These are phyloP conservation scores for Begonia peltatifolia DNA, from an alignment of 306 rosid species.

Conservation along the genomic window DNA sequence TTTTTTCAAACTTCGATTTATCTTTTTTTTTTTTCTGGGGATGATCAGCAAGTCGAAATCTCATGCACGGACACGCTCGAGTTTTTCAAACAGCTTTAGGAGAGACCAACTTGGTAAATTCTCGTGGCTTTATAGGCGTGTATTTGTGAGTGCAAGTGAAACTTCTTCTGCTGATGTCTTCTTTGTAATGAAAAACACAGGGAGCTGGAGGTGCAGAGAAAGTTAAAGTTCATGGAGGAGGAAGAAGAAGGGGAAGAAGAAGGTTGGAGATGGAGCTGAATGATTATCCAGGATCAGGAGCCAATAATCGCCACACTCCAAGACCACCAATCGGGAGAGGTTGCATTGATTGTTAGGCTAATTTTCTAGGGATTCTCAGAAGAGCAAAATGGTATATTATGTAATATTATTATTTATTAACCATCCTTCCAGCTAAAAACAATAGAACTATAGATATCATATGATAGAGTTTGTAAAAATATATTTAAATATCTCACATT, in stretches of 20 bases:
- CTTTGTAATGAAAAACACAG: slow-evolving; percentile 13
- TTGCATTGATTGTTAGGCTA: slow-evolving; percentile 23
- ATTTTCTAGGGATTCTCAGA: not conserved
- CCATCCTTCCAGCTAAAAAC: too few species aligned
- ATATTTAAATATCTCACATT: too few species aligned
- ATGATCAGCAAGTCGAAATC: slow-evolving; percentile 20
- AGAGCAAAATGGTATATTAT: too few species aligned
- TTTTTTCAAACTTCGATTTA: not conserved
- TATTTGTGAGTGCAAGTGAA: too few species aligned
- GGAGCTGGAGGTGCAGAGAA: slow-evolving; percentile 11
- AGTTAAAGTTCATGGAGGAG: not conserved
- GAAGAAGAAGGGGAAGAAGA: slow-evolving; percentile 12
- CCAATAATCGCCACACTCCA: slow-evolving; percentile 90
- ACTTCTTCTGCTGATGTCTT: too few species aligned
- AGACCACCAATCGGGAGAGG: slow-evolving; percentile 26
- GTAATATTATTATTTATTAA: too few species aligned
- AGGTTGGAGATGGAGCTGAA: slow-evolving; percentile 62
- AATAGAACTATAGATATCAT: too few species aligned
- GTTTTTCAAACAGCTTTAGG: slow-evolving; percentile 20
- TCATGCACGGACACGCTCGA: slow-evolving; percentile 21
- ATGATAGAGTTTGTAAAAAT: too few species aligned
- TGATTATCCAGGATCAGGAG: slow-evolving; percentile 68
- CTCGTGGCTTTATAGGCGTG: too few species aligned
- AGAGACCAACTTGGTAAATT: slow-evolving; percentile 21
- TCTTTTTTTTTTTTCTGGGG: slow-evolving; percentile 29